Base-by-base conservation (phyloP, 108 stramenopile genomes). In the Skeletonema costatum region DNA sequence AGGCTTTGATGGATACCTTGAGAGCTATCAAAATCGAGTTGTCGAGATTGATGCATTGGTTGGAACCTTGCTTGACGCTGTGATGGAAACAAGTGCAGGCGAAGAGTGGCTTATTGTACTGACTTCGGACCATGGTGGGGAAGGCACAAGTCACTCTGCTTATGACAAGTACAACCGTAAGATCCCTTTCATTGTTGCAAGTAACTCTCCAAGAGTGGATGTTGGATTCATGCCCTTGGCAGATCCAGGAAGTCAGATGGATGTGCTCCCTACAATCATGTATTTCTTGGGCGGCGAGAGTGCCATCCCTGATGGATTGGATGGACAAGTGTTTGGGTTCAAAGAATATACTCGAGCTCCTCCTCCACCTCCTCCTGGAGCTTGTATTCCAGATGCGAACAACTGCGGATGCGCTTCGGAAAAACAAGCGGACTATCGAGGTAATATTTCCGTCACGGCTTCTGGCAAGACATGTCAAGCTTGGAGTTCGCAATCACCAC, bases 351-450 rank as follows among this genome's bases (percentile, higher is more conserved):
- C 50, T 1, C 50, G 50, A 6, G 6, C n/a, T 19, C 50, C 50
- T 51, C 50, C 50, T 21, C 50, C 50, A 3, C 17, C 50, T 51
- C 50, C 50, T 51, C 50, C 50, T 51, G 50, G 50, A 51, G 50
- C 50, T 1, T 51, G 50, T 17, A 51, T 51, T 19, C 50, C 50
- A 3, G 50, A 51, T 51, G 50, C 19, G 17, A 51, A 51, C 7
- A 51, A 51, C 19, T 51, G 50, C 6, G 50, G 50, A 2, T 51
- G 50, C 7, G 50, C 50, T 0, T 51, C 50, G 2, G 50, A 2
- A 6, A 70, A 69, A 33, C 77, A 78, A 33, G 64, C 71, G n/a
- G 77, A 78, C 32, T 78, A 78, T 66, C 68, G 77, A 38, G 77
- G 77, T 56, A 67, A 14, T 21, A 66, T 70, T 21, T 7, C 32